These are phyloP conservation scores for Phytophthora pinifolia DNA, from an alignment of 352 stramenopile genomes.

Conservation along the genomic window DNA sequence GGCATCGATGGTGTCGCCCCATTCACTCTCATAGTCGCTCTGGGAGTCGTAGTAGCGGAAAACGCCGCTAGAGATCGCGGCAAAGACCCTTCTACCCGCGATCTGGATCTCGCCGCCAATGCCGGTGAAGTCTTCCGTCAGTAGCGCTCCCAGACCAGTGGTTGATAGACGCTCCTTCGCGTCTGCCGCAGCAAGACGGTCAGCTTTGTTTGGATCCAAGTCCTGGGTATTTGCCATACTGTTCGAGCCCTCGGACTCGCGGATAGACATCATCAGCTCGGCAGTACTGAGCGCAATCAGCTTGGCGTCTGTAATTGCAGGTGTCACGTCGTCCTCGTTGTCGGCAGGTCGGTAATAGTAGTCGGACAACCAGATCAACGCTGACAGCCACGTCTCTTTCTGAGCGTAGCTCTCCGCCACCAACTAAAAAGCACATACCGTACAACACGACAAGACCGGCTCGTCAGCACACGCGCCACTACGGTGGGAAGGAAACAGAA, in stretches of 20 bases:
- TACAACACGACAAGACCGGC: conserved; percentile 11
- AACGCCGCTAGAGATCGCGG: conserved; percentile 78
- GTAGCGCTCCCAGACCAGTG: conserved; percentile 26
- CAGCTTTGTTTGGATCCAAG: conserved; percentile 24
- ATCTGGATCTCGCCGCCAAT: conserved; percentile 75
- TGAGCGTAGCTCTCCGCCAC: conserved; percentile 78
- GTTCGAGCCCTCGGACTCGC: conserved; percentile 40
- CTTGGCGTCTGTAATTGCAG: conserved; percentile 34
- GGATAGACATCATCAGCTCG: conserved; percentile 51
- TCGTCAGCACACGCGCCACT: conserved; percentile 21
- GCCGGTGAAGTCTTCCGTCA: conserved; percentile 48
- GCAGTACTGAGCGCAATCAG: conserved; percentile 45
- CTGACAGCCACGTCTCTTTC: conserved; percentile 86
- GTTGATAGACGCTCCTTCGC: conserved; percentile 31
- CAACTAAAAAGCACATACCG: too few species aligned
- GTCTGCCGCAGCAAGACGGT: conserved; percentile 28
- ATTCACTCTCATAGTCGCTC: conserved; percentile 81
- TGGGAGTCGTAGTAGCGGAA: conserved; percentile 88
- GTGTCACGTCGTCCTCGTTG: conserved; percentile 24
- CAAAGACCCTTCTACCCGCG: conserved; percentile 60
- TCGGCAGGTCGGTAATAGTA: conserved; percentile 67
- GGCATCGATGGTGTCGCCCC: conserved; percentile 80
- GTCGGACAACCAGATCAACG: conserved; percentile 84
- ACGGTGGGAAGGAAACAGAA: conserved; percentile 6
- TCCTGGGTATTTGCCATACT: conserved; percentile 28